Base-by-base conservation (phyloP, 2,329 filamentous ascomycete species). In the Coleophoma eucalyptorum region DNA sequence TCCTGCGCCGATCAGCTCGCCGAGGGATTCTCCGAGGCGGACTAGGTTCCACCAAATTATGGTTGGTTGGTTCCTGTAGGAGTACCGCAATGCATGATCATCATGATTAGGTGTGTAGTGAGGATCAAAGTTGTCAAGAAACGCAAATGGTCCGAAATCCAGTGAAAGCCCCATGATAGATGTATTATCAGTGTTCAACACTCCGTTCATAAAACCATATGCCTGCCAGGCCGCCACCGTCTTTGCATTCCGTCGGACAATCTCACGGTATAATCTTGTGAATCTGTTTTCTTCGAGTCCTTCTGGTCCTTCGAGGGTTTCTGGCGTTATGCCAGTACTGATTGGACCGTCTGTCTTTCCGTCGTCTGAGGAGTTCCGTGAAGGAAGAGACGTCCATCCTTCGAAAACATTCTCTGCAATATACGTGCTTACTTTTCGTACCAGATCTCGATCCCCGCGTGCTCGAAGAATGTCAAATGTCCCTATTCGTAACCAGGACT, bases 41-140 rank as follows among this genome's bases (percentile, higher is more conserved):
- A 97, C 90, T 0, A 97, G 77, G 63, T 97, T 97, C 94, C 94
- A 99, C 94, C 94, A 99, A 64, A 99, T 94, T 51, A 99, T 89
- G 41, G 86, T 92, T 0, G 94, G 92, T 65, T 99, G 94, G 66
- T 96, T 96, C 58, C 86, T 86, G 74, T 97, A 99, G 58, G 84
- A 86, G 67, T 99, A 99, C 43, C 94, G 83, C 31, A 96, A 75
- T 72, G 87, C 80, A 64, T 87, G 79, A 64, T 99, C 94, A 68
- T 99, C 94, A 67, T 99, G 94, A 65, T 99, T 99, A 1, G 94
- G 94, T 0, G 94, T 99, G 68, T 97, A 99, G 15, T 79, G 76
- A 0, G 93, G 93, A 63, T 99, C 93, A 63, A 97, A 99, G 64
- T 92, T 91, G 67, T 99, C 94, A 75, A 99, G 87, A 69, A 99